phyloP scores from a whole-genome alignment of 495 filamentous ascomycete genomes.

The Choiromyces venosus region DNA sequence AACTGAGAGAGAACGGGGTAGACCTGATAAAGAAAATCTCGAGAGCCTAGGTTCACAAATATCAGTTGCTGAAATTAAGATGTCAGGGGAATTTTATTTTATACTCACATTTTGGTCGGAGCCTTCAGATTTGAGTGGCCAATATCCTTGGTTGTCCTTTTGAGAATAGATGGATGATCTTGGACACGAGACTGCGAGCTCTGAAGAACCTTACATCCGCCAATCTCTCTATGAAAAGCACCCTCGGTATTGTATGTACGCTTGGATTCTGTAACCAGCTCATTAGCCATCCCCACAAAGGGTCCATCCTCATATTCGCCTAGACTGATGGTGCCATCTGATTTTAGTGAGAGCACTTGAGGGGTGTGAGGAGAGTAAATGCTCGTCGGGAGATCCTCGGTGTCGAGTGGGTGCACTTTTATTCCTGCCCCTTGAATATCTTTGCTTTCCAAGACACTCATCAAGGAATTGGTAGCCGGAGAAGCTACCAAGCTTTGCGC shows the following conservation, averaged over 20 bases:
- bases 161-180: not conserved
- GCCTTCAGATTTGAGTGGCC: not conserved
- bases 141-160: not conserved
- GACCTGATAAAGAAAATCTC: not conserved
- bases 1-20: not conserved
- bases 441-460: not conserved
- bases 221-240: not conserved
- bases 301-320: not conserved
- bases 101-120: not conserved
- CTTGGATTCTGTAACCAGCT: not conserved
- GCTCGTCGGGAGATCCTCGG: not conserved
- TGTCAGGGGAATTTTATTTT: not conserved
- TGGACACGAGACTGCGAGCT: not conserved
- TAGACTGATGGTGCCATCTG: not conserved
- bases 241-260: not conserved
- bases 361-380: not conserved
- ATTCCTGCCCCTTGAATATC: not conserved
- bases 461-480: not conserved
- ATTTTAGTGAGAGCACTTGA: not conserved
- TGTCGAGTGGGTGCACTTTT: not conserved
- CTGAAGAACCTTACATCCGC: not conserved
- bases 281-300: not conserved
- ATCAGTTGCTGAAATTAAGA: not conserved
- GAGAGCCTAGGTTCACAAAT: not conserved
- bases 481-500: conserved; percentile 18